phyloP scores from a whole-genome alignment of 1,139 yeast species.

The Saccharomyces pastorianus region DNA sequence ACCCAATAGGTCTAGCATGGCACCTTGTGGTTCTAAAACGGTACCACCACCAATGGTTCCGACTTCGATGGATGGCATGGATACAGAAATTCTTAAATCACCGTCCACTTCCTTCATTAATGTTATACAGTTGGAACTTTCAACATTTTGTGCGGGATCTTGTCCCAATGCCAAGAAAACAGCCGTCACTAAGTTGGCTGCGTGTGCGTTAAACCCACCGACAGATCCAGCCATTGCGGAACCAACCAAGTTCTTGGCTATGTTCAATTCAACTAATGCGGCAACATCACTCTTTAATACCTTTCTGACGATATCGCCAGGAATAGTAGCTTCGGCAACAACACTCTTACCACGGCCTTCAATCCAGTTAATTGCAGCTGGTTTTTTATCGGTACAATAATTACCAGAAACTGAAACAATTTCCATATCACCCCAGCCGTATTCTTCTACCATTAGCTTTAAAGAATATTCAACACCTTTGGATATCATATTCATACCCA shows the following conservation, averaged over 20 bases:
- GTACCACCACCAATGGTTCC: constrained; percentile 99
- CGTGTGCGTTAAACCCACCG: constrained; percentile 98
- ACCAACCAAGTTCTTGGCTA: constrained; percentile 84
- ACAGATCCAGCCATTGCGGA: constrained; percentile 98
- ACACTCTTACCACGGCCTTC: constrained; percentile 98
- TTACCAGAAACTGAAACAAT: constrained; percentile 92
- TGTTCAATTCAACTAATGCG: constrained; percentile 82
- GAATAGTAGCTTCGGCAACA: constrained; percentile 93
- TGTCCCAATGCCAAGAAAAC: constrained; percentile 92
- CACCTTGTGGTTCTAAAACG: constrained; percentile 90
- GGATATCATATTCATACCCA: constrained; percentile 99
- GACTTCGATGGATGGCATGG: constrained; percentile 98
- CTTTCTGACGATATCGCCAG: constrained; percentile 66
- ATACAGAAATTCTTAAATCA: constrained; percentile 80
- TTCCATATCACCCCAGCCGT: constrained; percentile 94
- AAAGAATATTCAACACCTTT: constrained; percentile 91
- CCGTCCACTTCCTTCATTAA: constrained; percentile 80
- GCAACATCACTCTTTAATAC: constrained; percentile 89
- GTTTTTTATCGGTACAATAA: constrained; percentile 94
- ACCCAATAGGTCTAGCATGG: constrained; percentile 90
- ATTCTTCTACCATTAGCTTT: constrained; percentile 75
- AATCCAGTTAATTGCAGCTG: constrained; percentile 98
- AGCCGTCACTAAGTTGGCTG: constrained; percentile 93
- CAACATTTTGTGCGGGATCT: constrained; percentile 98
- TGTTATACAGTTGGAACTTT: constrained; percentile 94